phyloP scores from a whole-genome alignment of 208 protist species.

The Novymonas esmeraldas region DNA sequence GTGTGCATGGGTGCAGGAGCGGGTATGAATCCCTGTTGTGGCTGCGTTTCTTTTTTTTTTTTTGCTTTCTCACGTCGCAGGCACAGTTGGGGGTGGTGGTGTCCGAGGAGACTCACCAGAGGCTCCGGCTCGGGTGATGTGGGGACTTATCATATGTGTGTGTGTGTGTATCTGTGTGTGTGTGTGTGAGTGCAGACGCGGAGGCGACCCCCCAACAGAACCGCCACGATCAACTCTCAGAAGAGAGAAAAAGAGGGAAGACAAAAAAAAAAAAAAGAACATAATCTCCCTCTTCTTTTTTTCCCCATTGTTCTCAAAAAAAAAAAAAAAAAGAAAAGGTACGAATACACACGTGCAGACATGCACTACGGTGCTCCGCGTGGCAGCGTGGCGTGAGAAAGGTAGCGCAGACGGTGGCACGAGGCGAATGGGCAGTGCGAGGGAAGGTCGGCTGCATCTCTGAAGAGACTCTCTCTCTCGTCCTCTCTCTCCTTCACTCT shows the following conservation, averaged over 20 bases:
- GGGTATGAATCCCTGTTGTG: too few relatives aligned
- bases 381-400: too few relatives aligned
- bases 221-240: background rate
- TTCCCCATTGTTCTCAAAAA: conserved; percentile 16
- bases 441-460: too few relatives aligned
- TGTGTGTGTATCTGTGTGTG: conserved; percentile 11
- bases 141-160: too few relatives aligned
- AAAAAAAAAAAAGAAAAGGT: background rate
- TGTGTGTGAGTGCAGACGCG: background rate
- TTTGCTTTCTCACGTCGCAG: background rate
- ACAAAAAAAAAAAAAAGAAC: background rate
- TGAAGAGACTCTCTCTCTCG: too few relatives aligned
- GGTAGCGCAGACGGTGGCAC: too few relatives aligned
- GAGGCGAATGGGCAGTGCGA: too few relatives aligned
- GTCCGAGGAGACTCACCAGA: too few relatives aligned
- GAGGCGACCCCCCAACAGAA: background rate
- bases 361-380: too few relatives aligned
- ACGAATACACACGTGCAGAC: background rate
- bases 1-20: background rate
- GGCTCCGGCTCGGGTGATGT: too few relatives aligned
- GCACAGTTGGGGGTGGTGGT: too few relatives aligned
- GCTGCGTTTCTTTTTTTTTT: conserved; percentile 12
- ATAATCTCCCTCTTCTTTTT: conserved; percentile 15
- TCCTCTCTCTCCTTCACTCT: too few relatives aligned
- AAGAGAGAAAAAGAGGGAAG: background rate